Evolutionary conservation across 2,329 filamentous ascomycete species (phyloP), one percentile per base, ranked within the genome.

Genomic region (Pseudodiploospora longispora): DNA sequence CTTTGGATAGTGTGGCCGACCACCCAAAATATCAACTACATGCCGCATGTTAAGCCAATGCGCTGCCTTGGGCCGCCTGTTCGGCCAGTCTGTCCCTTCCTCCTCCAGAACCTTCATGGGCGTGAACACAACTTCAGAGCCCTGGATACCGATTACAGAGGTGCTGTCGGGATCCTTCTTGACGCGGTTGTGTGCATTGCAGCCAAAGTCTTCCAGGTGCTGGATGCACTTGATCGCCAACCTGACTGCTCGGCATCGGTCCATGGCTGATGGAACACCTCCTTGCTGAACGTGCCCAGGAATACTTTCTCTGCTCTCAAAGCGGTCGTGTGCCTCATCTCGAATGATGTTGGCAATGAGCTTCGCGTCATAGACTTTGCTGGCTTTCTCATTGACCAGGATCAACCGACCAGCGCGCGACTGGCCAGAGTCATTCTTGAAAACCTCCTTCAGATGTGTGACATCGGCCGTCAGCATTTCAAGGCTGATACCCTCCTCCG

Each of bases 271-370:
- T 1, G 93, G 93, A 36, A 87, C 87, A 46, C 88, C 89, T 55
- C 90, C 90, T 69, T 96, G 91, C 66, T 96, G 90, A 52, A 95
- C 90, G 68, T 96, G 90, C 10, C 90, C 90, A 1, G 90, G 90
- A 41, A 95, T 91, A 53, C 87, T 90, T 61, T 93, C 85, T 48
- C 91, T 83, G 38, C 87, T 86, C 65, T 98, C 93, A 60, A 98
- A 98, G 10, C 89, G 82, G 52, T 89, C 89, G 55, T 87, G 83
- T 6, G 89, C 87, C 65, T 97, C 93, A 54, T 95, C 89, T 47
- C 86, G 86, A 68, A 98, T 95, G 67, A 97, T 96, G 60, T 91
- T 85, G 31, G 91, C 90, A 57, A 98, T 91, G 46, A 96, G 79
- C 64, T 95, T 89, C 12, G 93, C 95, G 40, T 78, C 87, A 73